Evolutionary conservation across 2,329 filamentous ascomycete genomes (phyloP), one percentile per base, ranked within the genome.

Genomic region (Aspergillus clavatus): DNA sequence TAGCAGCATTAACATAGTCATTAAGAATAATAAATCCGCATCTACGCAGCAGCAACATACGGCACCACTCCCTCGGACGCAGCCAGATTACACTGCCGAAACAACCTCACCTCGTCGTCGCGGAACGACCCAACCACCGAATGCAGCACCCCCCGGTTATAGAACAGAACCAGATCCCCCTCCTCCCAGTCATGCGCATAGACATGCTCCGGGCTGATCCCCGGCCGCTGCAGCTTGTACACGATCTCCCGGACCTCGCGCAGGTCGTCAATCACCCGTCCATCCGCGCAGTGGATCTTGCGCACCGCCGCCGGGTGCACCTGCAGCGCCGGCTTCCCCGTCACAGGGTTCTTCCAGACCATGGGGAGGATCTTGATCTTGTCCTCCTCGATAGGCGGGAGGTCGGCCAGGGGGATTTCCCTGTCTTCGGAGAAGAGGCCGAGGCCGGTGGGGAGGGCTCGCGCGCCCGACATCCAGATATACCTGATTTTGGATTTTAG

Each of bases 21-120:
- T n/a, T n/a, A n/a, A n/a, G n/a, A n/a, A n/a, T n/a, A n/a, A n/a
- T n/a, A n/a, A n/a, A n/a, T n/a, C n/a, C n/a, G n/a, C n/a, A n/a
- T n/a, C n/a, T n/a, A n/a, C n/a, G n/a, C n/a, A n/a, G n/a, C n/a
- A n/a, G n/a, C n/a, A n/a, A n/a, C n/a, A n/a, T n/a, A n/a, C n/a
- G n/a, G n/a, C n/a, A n/a, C n/a, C n/a, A n/a, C n/a, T n/a, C 33
- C 29, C 29, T 62, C 56, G 16, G 54, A 60, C 8, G 57, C 60
- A n/a, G 86, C 85, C 64, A 89, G 73, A 62, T 90, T 89, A 67
- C 86, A 90, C 71, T 90, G 86, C 51, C 86, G 72, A 61, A 90
- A 89, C 48, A 90, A 63, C 36, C 86, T 70, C 24, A 89, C 80
- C 70, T 89, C 85, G n/a, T 85, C 78, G 39, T 83, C 78, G 6